Evolutionary conservation across 371 early-diverging fungal genomes (phyloP).

Genomic region (Nematocida ironsii): DNA sequence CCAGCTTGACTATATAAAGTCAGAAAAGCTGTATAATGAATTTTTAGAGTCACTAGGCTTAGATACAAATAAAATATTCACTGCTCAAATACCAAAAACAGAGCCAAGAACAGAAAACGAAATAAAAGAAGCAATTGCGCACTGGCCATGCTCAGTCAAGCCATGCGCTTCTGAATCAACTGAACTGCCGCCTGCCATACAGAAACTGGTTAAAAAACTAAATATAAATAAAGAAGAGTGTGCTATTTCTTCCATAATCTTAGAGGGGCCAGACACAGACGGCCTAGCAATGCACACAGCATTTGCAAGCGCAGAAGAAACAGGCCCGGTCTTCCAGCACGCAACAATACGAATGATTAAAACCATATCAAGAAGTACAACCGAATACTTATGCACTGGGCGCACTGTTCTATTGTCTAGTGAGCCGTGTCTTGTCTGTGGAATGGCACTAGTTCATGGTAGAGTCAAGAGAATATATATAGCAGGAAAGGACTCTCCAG

Average conservation of each 20-base stretch:
- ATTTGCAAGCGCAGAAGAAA: neutral
- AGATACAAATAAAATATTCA: neutral
- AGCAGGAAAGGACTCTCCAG: conserved; percentile 5
- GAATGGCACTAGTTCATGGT: conserved; percentile 52
- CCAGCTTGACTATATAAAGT: neutral
- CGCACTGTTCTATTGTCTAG: conserved; percentile 29
- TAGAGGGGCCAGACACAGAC: neutral
- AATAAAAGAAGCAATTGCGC: neutral
- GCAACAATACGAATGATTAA: conserved; percentile 21
- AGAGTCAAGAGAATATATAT: conserved; percentile 43
- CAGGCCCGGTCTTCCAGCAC: conserved; percentile 2
- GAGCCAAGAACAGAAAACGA: conserved; percentile 18
- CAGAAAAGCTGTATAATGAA: neutral
- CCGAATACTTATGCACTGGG: conserved; percentile 45
- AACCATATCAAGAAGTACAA: conserved; percentile 14
- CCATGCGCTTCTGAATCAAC: neutral
- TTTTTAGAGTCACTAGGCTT: conserved; percentile 2
- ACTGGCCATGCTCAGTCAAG: conserved; percentile 37
- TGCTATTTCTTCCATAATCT: neutral
- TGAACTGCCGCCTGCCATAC: neutral
- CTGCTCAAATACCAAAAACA: neutral
- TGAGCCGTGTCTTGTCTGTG: conserved; percentile 52
- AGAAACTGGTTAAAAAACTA: neutral
- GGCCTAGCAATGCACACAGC: neutral
- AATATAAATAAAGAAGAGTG: conserved; percentile 5